Evolutionary conservation across 768 basidiomycete genomes (phyloP).

Genomic region (Chiua virens): DNA sequence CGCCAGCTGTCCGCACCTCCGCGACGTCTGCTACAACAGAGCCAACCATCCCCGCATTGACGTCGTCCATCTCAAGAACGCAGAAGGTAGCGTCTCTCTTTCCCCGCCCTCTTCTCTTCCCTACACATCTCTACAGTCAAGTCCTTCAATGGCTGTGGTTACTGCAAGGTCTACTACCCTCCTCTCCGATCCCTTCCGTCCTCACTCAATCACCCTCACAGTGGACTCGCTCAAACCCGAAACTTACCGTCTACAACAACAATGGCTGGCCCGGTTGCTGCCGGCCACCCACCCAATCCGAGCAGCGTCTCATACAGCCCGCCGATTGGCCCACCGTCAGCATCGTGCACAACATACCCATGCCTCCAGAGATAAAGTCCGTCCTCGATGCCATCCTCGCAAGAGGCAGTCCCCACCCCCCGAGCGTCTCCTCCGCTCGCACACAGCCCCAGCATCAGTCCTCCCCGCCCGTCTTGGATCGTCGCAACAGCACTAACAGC

Average conservation of each 20-base stretch:
- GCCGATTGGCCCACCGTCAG: conserved; percentile 83
- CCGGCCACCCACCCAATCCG: conserved; percentile 62
- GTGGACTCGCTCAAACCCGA: conserved; percentile 72
- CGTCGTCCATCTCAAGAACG: conserved; percentile 78
- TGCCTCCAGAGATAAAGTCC: conserved; percentile 71
- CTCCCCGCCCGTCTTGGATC: conserved; percentile 38
- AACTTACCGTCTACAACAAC: conserved; percentile 60
- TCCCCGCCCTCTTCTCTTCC: conserved; percentile 8
- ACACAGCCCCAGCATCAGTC: conserved; percentile 33
- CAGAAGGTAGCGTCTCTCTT: conserved; percentile 62
- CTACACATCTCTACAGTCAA: conserved; percentile 50
- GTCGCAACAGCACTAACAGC: conserved; percentile 45
- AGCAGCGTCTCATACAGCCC: conserved; percentile 62
- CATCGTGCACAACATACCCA: conserved; percentile 69
- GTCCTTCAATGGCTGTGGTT: conserved; percentile 84
- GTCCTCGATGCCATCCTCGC: conserved; percentile 56
- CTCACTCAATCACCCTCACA: conserved; percentile 35
- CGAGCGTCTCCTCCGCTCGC: conserved; percentile 29
- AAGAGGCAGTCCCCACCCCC: conserved; percentile 36
- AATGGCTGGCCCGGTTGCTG: conserved; percentile 90
- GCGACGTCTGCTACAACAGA: conserved; percentile 75
- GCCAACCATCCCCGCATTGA: conserved; percentile 73
- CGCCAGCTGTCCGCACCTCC: conserved; percentile 71
- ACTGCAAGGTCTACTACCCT: conserved; percentile 68
- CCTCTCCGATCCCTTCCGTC: conserved; percentile 19